These are phyloP conservation scores for Trapa bicornis DNA, from an alignment of 345 rosid genomes.

Conservation along the genomic window DNA sequence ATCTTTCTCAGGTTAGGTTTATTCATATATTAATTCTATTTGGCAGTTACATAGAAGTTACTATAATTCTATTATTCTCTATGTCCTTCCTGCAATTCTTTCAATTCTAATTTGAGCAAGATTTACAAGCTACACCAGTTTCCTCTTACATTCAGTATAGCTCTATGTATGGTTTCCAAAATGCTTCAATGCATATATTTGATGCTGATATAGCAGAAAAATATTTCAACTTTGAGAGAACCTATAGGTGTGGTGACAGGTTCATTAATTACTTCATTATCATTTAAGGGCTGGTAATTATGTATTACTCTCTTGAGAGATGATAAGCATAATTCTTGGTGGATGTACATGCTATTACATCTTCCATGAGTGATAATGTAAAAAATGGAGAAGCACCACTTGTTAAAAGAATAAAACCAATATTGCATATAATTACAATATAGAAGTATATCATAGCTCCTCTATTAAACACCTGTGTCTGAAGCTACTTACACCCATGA, in stretches of 20 bases:
- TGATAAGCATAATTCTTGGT: neutral
- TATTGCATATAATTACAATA: neutral
- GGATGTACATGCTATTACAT: neutral
- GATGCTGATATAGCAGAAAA: neutral
- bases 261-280: neutral
- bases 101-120: neutral
- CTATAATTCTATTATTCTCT: neutral
- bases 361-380: neutral
- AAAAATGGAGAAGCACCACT: neutral
- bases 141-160: neutral
- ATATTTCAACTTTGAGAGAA: neutral
- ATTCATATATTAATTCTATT: slow-evolving; percentile 4
- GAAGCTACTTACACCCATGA: neutral
- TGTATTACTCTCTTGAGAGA: neutral
- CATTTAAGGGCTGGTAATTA: neutral
- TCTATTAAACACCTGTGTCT: neutral
- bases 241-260: neutral
- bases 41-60: neutral
- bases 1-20: slow-evolving; percentile 45
- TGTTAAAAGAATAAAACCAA: neutral
- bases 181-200: neutral
- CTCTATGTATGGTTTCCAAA: neutral
- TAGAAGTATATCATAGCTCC: neutral
- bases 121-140: neutral
- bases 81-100: neutral